phyloP scores from a whole-genome alignment of 345 rosid species.

The Excoecaria agallocha region DNA sequence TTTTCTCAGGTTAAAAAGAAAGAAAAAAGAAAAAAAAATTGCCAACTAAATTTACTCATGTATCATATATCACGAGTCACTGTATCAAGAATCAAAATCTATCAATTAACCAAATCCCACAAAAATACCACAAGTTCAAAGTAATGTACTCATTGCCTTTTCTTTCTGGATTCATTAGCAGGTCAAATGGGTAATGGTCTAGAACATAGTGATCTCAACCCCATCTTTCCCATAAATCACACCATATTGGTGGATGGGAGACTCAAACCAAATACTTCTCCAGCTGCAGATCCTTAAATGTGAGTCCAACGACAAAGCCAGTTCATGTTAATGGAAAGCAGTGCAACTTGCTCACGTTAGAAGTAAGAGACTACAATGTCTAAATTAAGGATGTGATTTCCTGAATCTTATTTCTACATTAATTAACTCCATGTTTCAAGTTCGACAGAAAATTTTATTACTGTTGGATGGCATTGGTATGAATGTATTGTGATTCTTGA shows the following conservation, averaged over 20 bases:
- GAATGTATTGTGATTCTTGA: background rate
- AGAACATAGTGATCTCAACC: background rate
- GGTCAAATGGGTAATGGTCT: background rate
- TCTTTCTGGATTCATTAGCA: background rate
- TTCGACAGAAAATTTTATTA: background rate
- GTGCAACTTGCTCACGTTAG: background rate
- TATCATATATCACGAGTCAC: background rate
- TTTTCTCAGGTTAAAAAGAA: background rate
- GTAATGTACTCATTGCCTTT: background rate
- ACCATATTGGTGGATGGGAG: background rate
- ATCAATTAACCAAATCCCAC: background rate
- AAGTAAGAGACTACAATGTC: background rate
- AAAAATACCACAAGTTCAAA: background rate
- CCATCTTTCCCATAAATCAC: background rate
- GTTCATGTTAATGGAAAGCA: background rate
- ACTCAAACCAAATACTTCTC: too few relatives aligned
- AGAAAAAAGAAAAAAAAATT: background rate
- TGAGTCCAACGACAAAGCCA: background rate
- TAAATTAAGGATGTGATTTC: background rate
- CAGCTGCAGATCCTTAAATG: too few relatives aligned
- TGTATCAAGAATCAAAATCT: background rate
- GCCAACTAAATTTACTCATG: background rate
- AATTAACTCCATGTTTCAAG: background rate
- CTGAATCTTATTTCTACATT: background rate
- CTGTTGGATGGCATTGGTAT: background rate